A percentile compares a stretch with the other conserved stretches of the same genome.
phyloP scores from a whole-genome alignment of 768 basidiomycete genomes.

The Suillus subluteus region DNA sequence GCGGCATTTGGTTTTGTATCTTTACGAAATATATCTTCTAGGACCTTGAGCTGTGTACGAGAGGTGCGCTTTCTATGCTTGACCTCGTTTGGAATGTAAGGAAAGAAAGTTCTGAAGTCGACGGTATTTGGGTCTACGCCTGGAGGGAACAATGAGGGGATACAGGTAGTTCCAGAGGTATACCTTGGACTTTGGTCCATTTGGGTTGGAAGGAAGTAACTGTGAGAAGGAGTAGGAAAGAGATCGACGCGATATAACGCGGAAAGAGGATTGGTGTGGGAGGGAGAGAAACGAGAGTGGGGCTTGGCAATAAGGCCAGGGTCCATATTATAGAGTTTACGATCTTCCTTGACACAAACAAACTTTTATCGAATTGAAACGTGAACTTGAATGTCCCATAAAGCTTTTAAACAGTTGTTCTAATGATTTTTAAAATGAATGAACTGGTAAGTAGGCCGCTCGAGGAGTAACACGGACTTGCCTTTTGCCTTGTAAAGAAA shows the following conservation, averaged over 20 bases:
- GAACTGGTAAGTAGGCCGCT: not conserved
- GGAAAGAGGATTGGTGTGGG: conserved; percentile 28
- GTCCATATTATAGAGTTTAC: conserved; percentile 24
- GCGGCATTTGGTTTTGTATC: conserved; percentile 92
- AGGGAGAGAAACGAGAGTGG: conserved; percentile 43
- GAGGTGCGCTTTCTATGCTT: conserved; percentile 94
- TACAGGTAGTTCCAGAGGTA: conserved; percentile 37
- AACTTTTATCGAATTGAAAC: not conserved
- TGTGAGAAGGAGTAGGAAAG: conserved; percentile 12
- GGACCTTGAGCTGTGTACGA: conserved; percentile 82
- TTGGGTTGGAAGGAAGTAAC: conserved; percentile 27
- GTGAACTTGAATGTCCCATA: conserved; percentile 7
- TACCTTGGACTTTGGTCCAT: conserved; percentile 37
- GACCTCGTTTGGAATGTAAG: conserved; percentile 91
- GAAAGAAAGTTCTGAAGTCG: conserved; percentile 84
- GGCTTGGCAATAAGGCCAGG: conserved; percentile 36
- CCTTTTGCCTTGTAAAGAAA: not conserved
- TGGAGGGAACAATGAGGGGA: conserved; percentile 52
- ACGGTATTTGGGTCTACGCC: conserved; percentile 65
- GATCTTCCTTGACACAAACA: conserved; percentile 7
- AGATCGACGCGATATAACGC: conserved; percentile 27
- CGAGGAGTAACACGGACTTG: not conserved
- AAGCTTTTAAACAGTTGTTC: not conserved
- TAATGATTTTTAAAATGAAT: not conserved
- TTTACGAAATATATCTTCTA: conserved; percentile 84